Evolutionary conservation across 345 rosid genomes (phyloP).

Genomic region (Eucalyptus dawsonii): DNA sequence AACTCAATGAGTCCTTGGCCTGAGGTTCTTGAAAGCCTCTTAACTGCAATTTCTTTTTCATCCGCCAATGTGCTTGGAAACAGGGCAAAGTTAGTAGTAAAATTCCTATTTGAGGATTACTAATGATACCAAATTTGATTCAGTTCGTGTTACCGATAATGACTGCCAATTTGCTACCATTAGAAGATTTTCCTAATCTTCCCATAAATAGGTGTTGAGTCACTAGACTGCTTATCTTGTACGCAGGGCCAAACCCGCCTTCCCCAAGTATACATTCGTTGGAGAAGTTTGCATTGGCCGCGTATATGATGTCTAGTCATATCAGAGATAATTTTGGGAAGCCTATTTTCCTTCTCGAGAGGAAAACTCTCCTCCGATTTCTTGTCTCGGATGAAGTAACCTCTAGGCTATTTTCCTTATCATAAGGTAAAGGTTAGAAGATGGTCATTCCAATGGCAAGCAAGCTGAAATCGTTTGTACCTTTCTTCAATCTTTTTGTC

Average conservation of each 20-base stretch:
- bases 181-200: too few species aligned
- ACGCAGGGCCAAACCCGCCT: too few species aligned
- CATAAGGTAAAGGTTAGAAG: background rate
- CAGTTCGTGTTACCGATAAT: background rate
- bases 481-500: background rate
- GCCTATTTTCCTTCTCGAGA: background rate
- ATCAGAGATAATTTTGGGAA: background rate
- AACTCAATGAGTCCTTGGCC: background rate
- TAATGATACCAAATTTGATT: background rate
- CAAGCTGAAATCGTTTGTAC: background rate
- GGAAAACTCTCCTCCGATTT: too few species aligned
- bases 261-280: too few species aligned
- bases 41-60: conserved; percentile 5
- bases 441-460: background rate
- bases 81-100: background rate
- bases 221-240: too few species aligned
- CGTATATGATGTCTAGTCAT: background rate
- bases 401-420: background rate
- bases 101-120: background rate
- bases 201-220: too few species aligned
- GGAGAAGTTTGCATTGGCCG: background rate
- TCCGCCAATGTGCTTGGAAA: background rate
- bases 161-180: too few species aligned
- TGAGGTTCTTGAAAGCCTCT: conserved; percentile 5
- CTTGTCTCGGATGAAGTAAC: background rate